Evolutionary conservation across 2,329 filamentous ascomycete species (phyloP).

Genomic region (Eurotiales sp.): DNA sequence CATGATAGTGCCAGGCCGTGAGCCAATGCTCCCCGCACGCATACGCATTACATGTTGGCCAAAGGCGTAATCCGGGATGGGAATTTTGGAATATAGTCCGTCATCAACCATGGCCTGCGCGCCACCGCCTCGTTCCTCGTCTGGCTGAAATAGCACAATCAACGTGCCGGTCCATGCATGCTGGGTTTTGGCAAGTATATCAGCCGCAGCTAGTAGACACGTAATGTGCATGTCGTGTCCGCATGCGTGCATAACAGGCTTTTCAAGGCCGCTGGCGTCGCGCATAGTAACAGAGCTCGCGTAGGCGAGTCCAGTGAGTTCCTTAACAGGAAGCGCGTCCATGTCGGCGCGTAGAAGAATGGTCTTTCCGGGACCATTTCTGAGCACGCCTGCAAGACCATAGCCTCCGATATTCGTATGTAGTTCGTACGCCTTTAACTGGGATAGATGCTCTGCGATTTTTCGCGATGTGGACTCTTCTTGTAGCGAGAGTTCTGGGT

Average conservation of each 20-base stretch:
- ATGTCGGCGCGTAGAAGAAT: slow-evolving; percentile 49
- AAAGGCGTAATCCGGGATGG: slow-evolving; percentile 53
- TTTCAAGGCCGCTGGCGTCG: slow-evolving; percentile 48
- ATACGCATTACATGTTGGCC: slow-evolving; percentile 55
- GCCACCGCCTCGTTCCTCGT: slow-evolving; percentile 61
- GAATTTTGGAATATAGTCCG: slow-evolving; percentile 51
- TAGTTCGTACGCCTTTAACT: slow-evolving; percentile 32
- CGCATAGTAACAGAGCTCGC: slow-evolving; percentile 44
- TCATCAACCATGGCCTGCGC: slow-evolving; percentile 62
- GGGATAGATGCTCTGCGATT: slow-evolving; percentile 42
- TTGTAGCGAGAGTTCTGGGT: slow-evolving; percentile 58
- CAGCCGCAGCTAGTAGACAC: slow-evolving; percentile 51
- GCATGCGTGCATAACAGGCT: slow-evolving; percentile 60
- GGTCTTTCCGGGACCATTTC: slow-evolving; percentile 42
- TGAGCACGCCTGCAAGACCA: slow-evolving; percentile 42
- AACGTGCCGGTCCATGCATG: slow-evolving; percentile 59
- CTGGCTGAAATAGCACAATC: slow-evolving; percentile 63
- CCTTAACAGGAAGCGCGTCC: slow-evolving; percentile 48
- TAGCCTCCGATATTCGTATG: slow-evolving; percentile 45
- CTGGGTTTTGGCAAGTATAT: slow-evolving; percentile 45
- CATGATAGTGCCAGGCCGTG: slow-evolving; percentile 38
- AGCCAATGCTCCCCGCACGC: slow-evolving; percentile 39
- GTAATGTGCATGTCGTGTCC: slow-evolving; percentile 61
- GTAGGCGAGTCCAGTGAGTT: slow-evolving; percentile 48
- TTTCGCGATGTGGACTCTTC: slow-evolving; percentile 52